Evolutionary conservation across 257 asterid genomes (phyloP).

Genomic region (Nicotiana obtusifolia): DNA sequence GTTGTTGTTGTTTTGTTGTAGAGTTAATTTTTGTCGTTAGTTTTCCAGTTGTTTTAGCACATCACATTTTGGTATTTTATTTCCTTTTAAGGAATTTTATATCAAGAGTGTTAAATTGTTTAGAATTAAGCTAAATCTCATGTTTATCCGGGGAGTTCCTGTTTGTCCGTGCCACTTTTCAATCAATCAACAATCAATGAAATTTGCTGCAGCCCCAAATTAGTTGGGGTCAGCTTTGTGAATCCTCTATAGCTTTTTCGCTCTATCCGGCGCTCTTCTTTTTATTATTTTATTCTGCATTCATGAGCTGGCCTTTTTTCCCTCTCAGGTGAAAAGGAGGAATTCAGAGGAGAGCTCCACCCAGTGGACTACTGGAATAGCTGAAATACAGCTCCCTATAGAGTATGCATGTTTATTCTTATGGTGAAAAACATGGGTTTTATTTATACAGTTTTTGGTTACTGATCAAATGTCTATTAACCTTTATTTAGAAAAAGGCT

Average conservation of each 20-base stretch:
- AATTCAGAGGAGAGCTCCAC: conserved; percentile 92
- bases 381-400: conserved; percentile 95
- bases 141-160: not conserved
- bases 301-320: not conserved
- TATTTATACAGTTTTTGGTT: not conserved
- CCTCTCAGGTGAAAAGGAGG: conserved; percentile 73
- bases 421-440: not conserved
- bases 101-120: not conserved
- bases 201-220: not conserved
- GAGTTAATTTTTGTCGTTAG: not conserved
- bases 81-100: not conserved
- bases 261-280: not conserved
- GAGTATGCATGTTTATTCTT: conserved; percentile 46
- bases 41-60: not conserved
- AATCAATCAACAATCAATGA: not conserved
- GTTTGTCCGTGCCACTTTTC: not conserved
- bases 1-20: not conserved
- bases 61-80: not conserved
- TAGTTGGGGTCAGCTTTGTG: not conserved
- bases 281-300: not conserved
- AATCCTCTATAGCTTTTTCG: not conserved
- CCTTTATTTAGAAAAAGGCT: not conserved
- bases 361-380: conserved; percentile 99
- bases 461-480: not conserved
- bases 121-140: not conserved